These are phyloP conservation scores for Botryotinia narcissicola DNA, from an alignment of 2,329 filamentous ascomycete genomes.

Conservation along the genomic window DNA sequence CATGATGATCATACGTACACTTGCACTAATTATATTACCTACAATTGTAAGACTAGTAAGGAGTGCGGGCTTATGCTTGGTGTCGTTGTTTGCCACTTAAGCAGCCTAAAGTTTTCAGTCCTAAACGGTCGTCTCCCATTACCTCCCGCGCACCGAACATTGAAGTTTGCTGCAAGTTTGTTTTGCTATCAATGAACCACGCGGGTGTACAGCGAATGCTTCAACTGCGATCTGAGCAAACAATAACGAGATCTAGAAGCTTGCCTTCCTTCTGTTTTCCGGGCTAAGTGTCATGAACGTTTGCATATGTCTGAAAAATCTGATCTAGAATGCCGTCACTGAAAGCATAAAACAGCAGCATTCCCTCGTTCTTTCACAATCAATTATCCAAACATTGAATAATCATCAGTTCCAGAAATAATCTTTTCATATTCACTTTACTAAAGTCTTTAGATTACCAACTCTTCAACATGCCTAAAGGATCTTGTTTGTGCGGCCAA, in stretches of 20 bases:
- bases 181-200: too few species aligned
- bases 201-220: not conserved
- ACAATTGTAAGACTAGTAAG: not conserved
- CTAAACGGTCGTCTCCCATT: not conserved
- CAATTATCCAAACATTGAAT: not conserved
- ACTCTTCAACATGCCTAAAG: not conserved
- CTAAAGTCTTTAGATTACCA: not conserved
- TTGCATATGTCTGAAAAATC: not conserved
- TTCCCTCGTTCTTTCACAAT: not conserved
- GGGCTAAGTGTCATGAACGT: not conserved
- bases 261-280: not conserved
- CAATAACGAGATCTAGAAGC: not conserved
- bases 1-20: not conserved
- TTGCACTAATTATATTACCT: not conserved
- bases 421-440: not conserved
- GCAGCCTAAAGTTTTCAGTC: not conserved
- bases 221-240: too few species aligned
- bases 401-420: not conserved
- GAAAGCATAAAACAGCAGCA: not conserved
- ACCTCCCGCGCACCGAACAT: not conserved
- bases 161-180: too few species aligned
- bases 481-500: not conserved
- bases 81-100: not conserved
- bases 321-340: not conserved
- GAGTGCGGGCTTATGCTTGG: not conserved